phyloP scores from a whole-genome alignment of 352 stramenopile genomes.

The Halophytophthora batemanensis region DNA sequence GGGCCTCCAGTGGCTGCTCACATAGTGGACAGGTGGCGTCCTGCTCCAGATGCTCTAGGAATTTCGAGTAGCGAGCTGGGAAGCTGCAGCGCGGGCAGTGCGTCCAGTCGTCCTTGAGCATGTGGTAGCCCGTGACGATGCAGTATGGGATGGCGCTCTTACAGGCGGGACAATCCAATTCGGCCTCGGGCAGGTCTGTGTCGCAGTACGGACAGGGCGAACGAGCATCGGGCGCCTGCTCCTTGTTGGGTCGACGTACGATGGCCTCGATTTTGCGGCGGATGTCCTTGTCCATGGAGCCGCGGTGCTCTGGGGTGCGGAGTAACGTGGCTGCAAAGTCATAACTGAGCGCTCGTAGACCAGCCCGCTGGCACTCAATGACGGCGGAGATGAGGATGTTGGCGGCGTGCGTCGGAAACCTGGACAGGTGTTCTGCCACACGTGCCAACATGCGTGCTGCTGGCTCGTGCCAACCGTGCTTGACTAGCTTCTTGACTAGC shows the following conservation, averaged over 20 bases:
- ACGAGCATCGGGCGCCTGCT: constrained; percentile 63
- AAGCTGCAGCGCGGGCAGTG: constrained; percentile 88
- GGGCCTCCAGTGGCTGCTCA: constrained; percentile 42
- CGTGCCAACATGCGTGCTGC: constrained; percentile 89
- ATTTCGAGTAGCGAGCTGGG: constrained; percentile 88
- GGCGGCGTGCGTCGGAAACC: constrained; percentile 89
- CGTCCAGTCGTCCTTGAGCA: constrained; percentile 92
- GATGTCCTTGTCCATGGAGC: constrained; percentile 87
- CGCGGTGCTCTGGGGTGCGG: constrained; percentile 83
- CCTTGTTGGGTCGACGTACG: constrained; percentile 89
- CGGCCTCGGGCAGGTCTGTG: constrained; percentile 72
- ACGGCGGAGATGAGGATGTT: constrained; percentile 93
- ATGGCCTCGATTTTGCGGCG: constrained; percentile 95
- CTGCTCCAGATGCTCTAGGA: constrained; percentile 71
- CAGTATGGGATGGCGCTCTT: constrained; percentile 94
- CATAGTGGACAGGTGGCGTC: constrained; percentile 79
- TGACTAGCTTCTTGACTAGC: constrained; percentile 92
- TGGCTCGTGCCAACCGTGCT: constrained; percentile 77
- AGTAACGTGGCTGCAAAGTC: constrained; percentile 92
- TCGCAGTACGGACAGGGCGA: constrained; percentile 86
- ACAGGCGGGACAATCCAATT: constrained; percentile 90
- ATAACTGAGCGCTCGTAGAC: constrained; percentile 88
- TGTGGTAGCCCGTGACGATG: constrained; percentile 91
- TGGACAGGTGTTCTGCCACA: constrained; percentile 89
- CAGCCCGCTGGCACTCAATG: constrained; percentile 92